phyloP scores from a whole-genome alignment of 495 filamentous ascomycete species.

The Hyphodiscus hymeniophilus region DNA sequence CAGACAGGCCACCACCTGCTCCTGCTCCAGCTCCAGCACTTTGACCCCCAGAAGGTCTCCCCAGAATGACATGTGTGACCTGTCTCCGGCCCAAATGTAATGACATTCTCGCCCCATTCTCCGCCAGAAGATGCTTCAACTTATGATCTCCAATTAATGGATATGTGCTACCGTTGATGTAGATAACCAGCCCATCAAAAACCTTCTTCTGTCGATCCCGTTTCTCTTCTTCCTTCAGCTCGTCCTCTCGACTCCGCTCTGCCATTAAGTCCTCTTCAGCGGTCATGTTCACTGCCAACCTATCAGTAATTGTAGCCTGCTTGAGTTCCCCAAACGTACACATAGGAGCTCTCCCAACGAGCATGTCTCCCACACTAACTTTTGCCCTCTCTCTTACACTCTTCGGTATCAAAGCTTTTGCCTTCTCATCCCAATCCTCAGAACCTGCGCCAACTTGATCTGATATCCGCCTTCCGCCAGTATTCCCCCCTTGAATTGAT shows the following conservation, averaged over 20 bases:
- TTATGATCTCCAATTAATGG: conserved; percentile 78
- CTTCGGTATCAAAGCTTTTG: conserved; percentile 34
- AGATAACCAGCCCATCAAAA: conserved; percentile 62
- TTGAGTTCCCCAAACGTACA: not conserved
- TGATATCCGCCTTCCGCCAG: conserved; percentile 43
- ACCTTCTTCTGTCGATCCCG: conserved; percentile 30
- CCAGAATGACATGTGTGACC: conserved; percentile 85
- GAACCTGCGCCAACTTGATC: conserved; percentile 51
- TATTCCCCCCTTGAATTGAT: conserved; percentile 51
- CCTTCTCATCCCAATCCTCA: conserved; percentile 36
- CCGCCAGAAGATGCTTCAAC: conserved; percentile 67
- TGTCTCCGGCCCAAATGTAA: conserved; percentile 58
- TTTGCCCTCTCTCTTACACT: conserved; percentile 32
- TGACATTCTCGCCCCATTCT: conserved; percentile 63
- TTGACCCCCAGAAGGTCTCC: conserved; percentile 33
- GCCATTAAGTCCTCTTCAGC: conserved; percentile 26
- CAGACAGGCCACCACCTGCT: conserved; percentile 68
- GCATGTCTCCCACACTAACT: conserved; percentile 39
- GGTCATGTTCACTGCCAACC: conserved; percentile 7
- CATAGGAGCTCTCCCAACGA: conserved; percentile 16
- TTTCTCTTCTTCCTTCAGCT: conserved; percentile 22
- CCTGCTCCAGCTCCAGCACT: conserved; percentile 16
- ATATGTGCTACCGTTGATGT: conserved; percentile 82
- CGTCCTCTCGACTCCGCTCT: conserved; percentile 30
- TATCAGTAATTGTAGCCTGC: not conserved